These are phyloP conservation scores for Wallacemonas collosoma DNA, from an alignment of 208 protist species.

Conservation along the genomic window DNA sequence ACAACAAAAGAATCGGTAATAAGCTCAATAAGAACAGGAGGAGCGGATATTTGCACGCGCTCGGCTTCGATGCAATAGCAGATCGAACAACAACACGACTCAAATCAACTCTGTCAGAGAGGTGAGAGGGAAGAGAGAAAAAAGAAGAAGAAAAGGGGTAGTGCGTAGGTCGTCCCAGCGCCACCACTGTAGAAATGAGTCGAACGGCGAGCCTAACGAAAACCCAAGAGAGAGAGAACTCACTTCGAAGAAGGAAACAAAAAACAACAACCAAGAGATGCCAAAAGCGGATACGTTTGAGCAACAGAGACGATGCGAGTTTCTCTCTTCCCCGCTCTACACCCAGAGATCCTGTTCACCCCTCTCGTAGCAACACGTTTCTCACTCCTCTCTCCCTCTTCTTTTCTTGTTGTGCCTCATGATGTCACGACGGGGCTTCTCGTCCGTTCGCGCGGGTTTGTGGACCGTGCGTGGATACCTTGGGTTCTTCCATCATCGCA, in stretches of 20 bases:
- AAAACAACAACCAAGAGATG: not conserved
- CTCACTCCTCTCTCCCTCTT: constrained; percentile 12
- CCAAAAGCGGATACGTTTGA: too few species aligned
- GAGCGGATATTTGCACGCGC: too few species aligned
- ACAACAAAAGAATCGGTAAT: not conserved
- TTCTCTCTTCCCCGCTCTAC: not conserved
- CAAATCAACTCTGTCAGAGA: constrained; percentile 2
- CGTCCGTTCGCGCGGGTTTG: too few species aligned
- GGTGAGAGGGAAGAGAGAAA: constrained; percentile 15
- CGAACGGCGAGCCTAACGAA: too few species aligned
- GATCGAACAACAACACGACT: constrained; percentile 16
- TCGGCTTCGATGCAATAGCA: not conserved
- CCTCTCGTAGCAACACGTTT: not conserved
- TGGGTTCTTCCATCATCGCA: not conserved
- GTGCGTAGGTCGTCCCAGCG: too few species aligned
- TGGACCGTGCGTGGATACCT: not conserved
- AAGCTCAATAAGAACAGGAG: not conserved
- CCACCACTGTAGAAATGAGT: not conserved
- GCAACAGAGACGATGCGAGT: not conserved
- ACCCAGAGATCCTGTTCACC: too few species aligned
- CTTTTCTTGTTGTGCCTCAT: constrained; percentile 2
- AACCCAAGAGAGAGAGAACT: constrained; percentile 3
- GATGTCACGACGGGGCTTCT: not conserved
- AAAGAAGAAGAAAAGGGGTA: not conserved
- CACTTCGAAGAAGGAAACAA: not conserved